Base-by-base conservation (phyloP, 768 basidiomycete genomes). In the Tulasnella sp. region DNA sequence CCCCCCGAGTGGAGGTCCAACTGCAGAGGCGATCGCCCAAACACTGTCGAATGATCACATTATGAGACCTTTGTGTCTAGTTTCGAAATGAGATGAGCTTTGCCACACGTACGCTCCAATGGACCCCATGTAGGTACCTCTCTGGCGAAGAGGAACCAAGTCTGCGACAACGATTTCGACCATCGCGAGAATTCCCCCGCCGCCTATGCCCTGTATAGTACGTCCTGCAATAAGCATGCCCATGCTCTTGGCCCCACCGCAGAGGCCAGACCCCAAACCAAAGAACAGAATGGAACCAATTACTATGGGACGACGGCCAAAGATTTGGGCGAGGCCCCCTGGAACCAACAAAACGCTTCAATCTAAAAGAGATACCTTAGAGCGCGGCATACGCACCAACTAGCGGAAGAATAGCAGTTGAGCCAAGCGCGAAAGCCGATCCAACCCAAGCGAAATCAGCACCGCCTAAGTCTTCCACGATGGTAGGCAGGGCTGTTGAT, bases 81-180 rank as follows among this genome's bases (percentile, higher is more conserved):
- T 79, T 77, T 1, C 77, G 69, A 22, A 50, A 75, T 2, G 76
- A 81, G 0, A 79, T 80, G 7, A 83, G 9, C 3, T 14, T 42
- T 14, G 42, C 41, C 42, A 3, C 42, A 69, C 37, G 80, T 81
- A 85, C 88, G 78, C 69, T 28, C 84, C 87, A 34, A 88, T 84
- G 28, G 89, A 76, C 7, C 84, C 84, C 16, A 82, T 84, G 75
- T 83, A 87, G 2, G 81, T 79, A 1, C 87, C 87, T 44, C 87
- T 86, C 85, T 89, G 88, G 22, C 84, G 73, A 6, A 91, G 85
- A 3, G 89, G 86, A 20, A 90, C 88, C 2, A 87, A 80, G 77
- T 87, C 87, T 0, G 85, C 83, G n/a, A 87, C 48, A 37, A 87
- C 83, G 22, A 86, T 86, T 40, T 77, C 81, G n/a, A 83, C 76